Evolutionary conservation across 2,329 filamentous ascomycete genomes (phyloP), one percentile per base, ranked within the genome.

Genomic region (Phialophora expanda): DNA sequence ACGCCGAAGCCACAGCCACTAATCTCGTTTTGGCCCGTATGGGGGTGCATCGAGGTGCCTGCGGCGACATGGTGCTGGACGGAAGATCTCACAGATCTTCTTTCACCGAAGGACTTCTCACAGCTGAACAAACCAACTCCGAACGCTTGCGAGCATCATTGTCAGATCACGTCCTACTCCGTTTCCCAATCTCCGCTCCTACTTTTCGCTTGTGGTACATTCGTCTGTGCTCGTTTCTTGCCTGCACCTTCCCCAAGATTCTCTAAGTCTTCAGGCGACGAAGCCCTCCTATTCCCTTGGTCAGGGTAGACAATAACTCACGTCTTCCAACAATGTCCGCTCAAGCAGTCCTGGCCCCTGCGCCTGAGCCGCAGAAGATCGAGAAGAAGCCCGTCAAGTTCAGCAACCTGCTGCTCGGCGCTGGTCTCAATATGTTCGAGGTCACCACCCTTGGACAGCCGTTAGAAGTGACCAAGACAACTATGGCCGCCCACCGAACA

Each of bases 311-410:
- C 85, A 78, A 74, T 77, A 75, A 77, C 75, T 80, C 81, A 82
- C 82, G 82, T 83, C 80, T 77, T 76, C 77, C 78, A 80, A 84
- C 80, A 81, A 89, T 90, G 87, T 87, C 87, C 80, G 82, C 85
- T 77, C 66, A 71, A 67, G 65, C 67, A 65, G 67, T 71, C 53
- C 67, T 71, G 61, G 69, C 66, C 20, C 62, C 72, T 38, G 68
- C 70, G 24, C 71, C 73, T 30, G 65, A 63, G 46, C 53, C 67
- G 26, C 69, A 75, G 64, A 82, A 79, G 80, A 84, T 96, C 79
- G 93, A 97, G 90, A 98, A 98, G 91, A 98, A 98, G 88, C 95
- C 95, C 73, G 87, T 99, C 87, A 98, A 97, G 88, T 98, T 98
- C 87, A 97, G 93, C 85, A 99, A 99, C 84, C 82, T 99, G 87